Conservation (phyloP, 352 stramenopile species). For the Pythium dissimile region DNA sequence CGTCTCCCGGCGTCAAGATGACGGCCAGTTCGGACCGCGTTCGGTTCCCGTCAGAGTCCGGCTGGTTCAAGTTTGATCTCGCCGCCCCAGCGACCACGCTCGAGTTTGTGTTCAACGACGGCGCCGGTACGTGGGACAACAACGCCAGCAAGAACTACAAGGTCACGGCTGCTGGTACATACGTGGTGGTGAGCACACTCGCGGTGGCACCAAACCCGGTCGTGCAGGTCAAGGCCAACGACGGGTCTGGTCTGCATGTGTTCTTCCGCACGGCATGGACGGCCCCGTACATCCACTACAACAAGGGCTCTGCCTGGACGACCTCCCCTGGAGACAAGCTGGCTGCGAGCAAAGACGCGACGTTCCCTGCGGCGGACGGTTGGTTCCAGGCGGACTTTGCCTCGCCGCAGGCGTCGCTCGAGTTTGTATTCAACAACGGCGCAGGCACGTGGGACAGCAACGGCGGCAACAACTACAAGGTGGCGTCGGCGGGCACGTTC, state of each 20-base stretch:
- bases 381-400: conserved; percentile 40
- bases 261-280: conserved; percentile 46
- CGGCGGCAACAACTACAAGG: conserved; percentile 34
- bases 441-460: conserved; percentile 41
- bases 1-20: conserved; percentile 31
- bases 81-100: conserved; percentile 17
- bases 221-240: conserved; percentile 20
- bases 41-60: conserved; percentile 33
- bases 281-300: conserved; percentile 45
- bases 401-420: conserved; percentile 15
- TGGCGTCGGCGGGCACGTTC: conserved; percentile 30
- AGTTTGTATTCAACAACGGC: conserved; percentile 42
- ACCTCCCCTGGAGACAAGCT: conserved; percentile 28
- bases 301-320: conserved; percentile 29
- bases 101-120: conserved; percentile 41
- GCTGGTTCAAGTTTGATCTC: conserved; percentile 40
- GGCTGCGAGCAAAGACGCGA: conserved; percentile 25
- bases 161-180: conserved; percentile 27
- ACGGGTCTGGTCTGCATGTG: conserved; percentile 36
- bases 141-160: conserved; percentile 40
- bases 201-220: conserved; percentile 7
- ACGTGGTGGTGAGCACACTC: conserved; percentile 14
- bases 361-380: conserved; percentile 32
- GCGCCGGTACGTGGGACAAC: conserved; percentile 37
- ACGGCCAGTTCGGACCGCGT: conserved; percentile 23